Conservation (phyloP, 495 filamentous ascomycete species). For the Penicillium riverlandense region DNA sequence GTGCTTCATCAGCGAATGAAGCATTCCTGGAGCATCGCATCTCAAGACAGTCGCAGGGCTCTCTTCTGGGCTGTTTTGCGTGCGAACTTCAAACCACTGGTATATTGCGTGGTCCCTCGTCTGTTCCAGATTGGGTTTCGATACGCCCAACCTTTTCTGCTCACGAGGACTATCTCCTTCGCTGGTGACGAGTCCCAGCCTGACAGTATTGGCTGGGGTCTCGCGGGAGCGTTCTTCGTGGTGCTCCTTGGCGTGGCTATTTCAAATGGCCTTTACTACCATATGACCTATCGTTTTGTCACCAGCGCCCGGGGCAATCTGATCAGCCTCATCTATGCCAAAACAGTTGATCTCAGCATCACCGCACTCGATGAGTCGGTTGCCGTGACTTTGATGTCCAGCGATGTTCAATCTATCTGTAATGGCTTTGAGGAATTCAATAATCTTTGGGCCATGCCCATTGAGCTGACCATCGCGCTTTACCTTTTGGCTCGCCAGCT, state of each 20-base stretch:
- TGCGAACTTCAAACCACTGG: too few species aligned
- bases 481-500: constrained; percentile 43
- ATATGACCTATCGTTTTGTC: constrained; percentile 40
- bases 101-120: too few species aligned
- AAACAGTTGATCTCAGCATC: constrained; percentile 30
- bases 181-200: too few species aligned
- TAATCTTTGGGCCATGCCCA: constrained; percentile 41
- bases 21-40: too few species aligned
- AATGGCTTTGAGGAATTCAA: constrained; percentile 31
- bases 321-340: constrained; percentile 41
- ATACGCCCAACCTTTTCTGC: too few species aligned
- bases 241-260: background rate
- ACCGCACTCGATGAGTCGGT: constrained; percentile 35
- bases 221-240: too few species aligned
- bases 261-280: constrained; percentile 41
- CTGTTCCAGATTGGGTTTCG: too few species aligned
- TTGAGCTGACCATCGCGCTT: constrained; percentile 48
- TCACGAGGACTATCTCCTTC: too few species aligned
- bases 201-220: too few species aligned
- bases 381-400: constrained; percentile 50
- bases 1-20: too few species aligned
- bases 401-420: constrained; percentile 40
- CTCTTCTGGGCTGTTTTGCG: too few species aligned
- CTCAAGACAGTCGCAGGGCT: too few species aligned
- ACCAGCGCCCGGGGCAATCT: constrained; percentile 48